phyloP scores from a whole-genome alignment of 1,284 basidiomycete species.

The Malassezia sp. region DNA sequence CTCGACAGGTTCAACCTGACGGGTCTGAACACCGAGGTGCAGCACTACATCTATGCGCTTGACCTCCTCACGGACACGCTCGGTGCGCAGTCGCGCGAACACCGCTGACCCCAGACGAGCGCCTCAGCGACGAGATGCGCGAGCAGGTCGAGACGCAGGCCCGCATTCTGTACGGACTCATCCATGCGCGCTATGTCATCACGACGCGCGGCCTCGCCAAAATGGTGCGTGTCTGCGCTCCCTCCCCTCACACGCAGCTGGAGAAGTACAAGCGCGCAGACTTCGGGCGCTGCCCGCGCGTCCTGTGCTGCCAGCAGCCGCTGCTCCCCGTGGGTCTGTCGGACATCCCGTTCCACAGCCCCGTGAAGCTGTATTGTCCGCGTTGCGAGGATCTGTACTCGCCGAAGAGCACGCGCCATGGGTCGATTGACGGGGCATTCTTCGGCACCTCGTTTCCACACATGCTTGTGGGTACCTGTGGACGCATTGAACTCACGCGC shows the following conservation, averaged over 20 bases:
- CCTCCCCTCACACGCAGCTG: slow-evolving; percentile 15
- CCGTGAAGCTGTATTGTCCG: slow-evolving; percentile 44
- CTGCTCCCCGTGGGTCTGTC: slow-evolving; percentile 41
- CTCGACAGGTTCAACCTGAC: slow-evolving; percentile 96
- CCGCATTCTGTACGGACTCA: slow-evolving; percentile 41
- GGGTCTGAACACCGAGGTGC: slow-evolving; percentile 87
- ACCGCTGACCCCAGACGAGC: slow-evolving; percentile 22
- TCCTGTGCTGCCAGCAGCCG: slow-evolving; percentile 42
- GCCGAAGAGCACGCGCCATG: slow-evolving; percentile 43
- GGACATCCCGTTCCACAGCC: slow-evolving; percentile 42
- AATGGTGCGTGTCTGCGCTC: slow-evolving; percentile 24
- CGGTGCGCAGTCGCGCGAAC: slow-evolving; percentile 6
- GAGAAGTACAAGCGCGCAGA: slow-evolving; percentile 46
- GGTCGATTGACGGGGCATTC: slow-evolving; percentile 46
- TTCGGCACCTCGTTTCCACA: slow-evolving; percentile 45
- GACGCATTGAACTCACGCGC: background rate
- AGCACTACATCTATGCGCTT: slow-evolving; percentile 83
- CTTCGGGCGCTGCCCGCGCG: slow-evolving; percentile 43
- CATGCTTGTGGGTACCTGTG: slow-evolving; percentile 34
- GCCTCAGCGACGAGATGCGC: slow-evolving; percentile 33
- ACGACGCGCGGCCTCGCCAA: slow-evolving; percentile 42
- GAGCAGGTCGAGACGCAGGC: slow-evolving; percentile 44
- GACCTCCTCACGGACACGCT: slow-evolving; percentile 69
- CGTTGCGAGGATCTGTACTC: slow-evolving; percentile 45
- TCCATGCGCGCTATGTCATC: slow-evolving; percentile 44